Evolutionary conservation across 176 grass and related monocot genomes (phyloP).

Genomic region (Oryza rufipogon): DNA sequence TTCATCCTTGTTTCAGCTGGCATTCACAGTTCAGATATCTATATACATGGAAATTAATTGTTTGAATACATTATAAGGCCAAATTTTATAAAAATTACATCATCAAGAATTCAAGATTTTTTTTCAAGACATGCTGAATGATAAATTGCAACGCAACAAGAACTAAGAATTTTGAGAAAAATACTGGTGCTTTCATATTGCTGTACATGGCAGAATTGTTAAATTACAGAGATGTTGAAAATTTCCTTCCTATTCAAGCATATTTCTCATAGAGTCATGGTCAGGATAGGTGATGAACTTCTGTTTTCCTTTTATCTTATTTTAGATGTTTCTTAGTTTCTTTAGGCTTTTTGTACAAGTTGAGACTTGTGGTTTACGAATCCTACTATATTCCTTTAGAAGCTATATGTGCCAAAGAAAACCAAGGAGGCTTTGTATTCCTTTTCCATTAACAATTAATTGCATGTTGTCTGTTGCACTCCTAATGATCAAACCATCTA

Average conservation of each 20-base stretch:
- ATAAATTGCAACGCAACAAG: background rate
- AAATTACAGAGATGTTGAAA: constrained; percentile 14
- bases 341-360: background rate
- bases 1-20: background rate
- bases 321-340: background rate
- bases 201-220: background rate
- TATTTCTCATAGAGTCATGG: background rate
- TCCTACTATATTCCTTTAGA: background rate
- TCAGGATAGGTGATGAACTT: background rate
- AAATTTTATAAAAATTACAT: background rate
- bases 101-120: background rate
- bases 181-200: background rate
- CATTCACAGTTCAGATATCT: background rate
- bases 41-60: background rate
- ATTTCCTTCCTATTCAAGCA: background rate
- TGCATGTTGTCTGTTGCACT: background rate
- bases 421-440: background rate
- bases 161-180: background rate
- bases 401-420: background rate
- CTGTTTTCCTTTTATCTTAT: background rate
- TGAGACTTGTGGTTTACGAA: background rate
- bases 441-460: constrained; percentile 15
- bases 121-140: background rate
- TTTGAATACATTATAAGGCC: background rate
- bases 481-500: background rate